phyloP scores from a whole-genome alignment of 768 basidiomycete genomes.

The Russula griseocarnosa region DNA sequence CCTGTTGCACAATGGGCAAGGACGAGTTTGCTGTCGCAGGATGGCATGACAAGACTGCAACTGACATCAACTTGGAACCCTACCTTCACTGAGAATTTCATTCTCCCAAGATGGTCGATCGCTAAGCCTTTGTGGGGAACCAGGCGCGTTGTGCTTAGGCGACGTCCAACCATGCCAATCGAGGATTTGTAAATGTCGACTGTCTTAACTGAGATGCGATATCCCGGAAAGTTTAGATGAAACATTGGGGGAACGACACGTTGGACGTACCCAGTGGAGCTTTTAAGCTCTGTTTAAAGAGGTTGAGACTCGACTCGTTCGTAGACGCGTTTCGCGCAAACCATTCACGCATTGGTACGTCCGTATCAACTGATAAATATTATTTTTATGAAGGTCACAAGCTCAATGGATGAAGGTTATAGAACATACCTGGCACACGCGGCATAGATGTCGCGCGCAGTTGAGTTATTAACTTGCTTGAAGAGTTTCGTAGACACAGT shows the following conservation, averaged over 20 bases:
- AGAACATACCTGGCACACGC: constrained; percentile 20
- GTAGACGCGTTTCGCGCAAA: constrained; percentile 22
- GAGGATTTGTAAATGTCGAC: constrained; percentile 65
- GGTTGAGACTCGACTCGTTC: constrained; percentile 42
- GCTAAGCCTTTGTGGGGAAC: constrained; percentile 31
- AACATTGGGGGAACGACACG: background rate
- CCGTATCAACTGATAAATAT: constrained; percentile 21
- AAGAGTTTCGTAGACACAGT: constrained; percentile 17
- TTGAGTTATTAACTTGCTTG: constrained; percentile 9
- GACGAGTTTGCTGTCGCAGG: constrained; percentile 44
- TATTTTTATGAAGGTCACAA: background rate
- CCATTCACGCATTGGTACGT: constrained; percentile 13
- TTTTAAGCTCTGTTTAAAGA: constrained; percentile 67
- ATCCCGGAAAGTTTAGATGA: background rate
- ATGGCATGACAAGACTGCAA: background rate
- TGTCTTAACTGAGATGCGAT: constrained; percentile 53
- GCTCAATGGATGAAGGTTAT: constrained; percentile 34
- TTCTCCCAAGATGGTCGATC: constrained; percentile 48
- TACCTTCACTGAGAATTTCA: constrained; percentile 43
- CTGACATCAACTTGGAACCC: background rate
- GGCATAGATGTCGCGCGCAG: constrained; percentile 4
- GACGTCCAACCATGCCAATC: constrained; percentile 27
- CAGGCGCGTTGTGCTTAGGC: constrained; percentile 2
- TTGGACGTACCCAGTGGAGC: constrained; percentile 62
- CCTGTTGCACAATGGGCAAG: constrained; percentile 51